A percentile compares a stretch with the other conserved stretches of the same genome.
phyloP scores from a whole-genome alignment of 2,329 filamentous ascomycete species.

The Penicillium nordicum region DNA sequence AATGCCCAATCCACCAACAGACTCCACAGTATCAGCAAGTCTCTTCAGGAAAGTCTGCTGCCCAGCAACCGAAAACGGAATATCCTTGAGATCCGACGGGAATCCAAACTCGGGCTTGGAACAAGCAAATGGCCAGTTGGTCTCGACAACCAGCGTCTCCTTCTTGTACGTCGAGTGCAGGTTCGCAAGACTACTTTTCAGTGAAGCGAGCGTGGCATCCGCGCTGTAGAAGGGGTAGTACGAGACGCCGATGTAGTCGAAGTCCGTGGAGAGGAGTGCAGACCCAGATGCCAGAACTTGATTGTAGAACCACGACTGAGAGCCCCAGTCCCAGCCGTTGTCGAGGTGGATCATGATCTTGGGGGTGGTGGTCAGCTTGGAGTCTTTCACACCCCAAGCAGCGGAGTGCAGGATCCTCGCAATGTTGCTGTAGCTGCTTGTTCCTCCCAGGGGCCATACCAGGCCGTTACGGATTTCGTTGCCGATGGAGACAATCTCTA shows the following conservation, averaged over 20 bases:
- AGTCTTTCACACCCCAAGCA: constrained; percentile 62
- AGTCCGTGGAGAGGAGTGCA: constrained; percentile 51
- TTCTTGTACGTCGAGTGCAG: constrained; percentile 63
- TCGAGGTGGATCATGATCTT: constrained; percentile 73
- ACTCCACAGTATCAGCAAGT: constrained; percentile 56
- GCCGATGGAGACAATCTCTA: constrained; percentile 65
- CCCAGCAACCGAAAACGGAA: constrained; percentile 62
- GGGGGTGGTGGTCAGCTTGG: constrained; percentile 53
- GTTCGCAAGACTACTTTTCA: constrained; percentile 56
- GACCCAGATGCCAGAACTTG: constrained; percentile 53
- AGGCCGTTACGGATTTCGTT: constrained; percentile 69
- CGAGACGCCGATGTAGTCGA: constrained; percentile 68
- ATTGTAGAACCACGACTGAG: constrained; percentile 64
- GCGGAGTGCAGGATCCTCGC: constrained; percentile 63
- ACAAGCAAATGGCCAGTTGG: constrained; percentile 66
- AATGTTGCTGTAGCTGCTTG: constrained; percentile 57
- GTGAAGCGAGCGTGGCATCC: constrained; percentile 55
- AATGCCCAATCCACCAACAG: constrained; percentile 56
- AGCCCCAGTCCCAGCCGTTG: constrained; percentile 67
- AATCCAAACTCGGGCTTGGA: constrained; percentile 57
- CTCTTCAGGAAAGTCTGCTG: constrained; percentile 61
- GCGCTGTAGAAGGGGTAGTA: constrained; percentile 70
- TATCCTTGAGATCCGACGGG: constrained; percentile 56
- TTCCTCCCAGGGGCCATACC: constrained; percentile 62
- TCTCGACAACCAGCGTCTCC: constrained; percentile 66